phyloP scores from a whole-genome alignment of 73 alveolate genomes.

The Tetrahymena elliotti region DNA sequence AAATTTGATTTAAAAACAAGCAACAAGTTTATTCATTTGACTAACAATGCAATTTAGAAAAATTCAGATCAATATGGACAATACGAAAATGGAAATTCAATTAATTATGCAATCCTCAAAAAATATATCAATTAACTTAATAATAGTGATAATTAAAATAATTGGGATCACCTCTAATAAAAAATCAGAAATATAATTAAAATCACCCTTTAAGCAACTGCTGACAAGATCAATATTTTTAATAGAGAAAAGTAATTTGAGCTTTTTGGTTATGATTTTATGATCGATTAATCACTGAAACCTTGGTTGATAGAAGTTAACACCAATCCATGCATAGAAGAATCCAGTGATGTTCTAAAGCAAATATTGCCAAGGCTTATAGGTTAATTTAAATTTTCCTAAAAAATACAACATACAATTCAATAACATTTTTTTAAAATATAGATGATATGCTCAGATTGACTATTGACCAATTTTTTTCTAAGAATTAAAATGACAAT shows the following conservation, averaged over 20 bases:
- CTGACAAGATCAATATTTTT: constrained; percentile 54
- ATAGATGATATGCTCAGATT: neutral
- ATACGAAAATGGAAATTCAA: constrained; percentile 90
- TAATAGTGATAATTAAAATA: constrained; percentile 14
- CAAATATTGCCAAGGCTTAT: constrained; percentile 82
- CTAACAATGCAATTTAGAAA: constrained; percentile 91
- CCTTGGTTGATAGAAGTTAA: constrained; percentile 91
- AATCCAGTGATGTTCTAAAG: constrained; percentile 61
- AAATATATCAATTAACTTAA: neutral
- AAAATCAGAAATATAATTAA: constrained; percentile 48
- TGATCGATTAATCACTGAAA: constrained; percentile 76
- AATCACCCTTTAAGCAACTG: constrained; percentile 50
- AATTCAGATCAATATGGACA: constrained; percentile 73
- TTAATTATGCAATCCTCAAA: constrained; percentile 65
- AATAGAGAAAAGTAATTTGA: constrained; percentile 79
- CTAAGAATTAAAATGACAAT: neutral
- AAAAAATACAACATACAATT: too few relatives aligned
- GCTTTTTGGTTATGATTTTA: constrained; percentile 93
- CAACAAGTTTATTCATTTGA: constrained; percentile 77
- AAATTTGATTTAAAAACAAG: constrained; percentile 56
- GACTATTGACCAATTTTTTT: neutral
- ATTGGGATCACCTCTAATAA: constrained; percentile 49
- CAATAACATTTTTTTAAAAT: too few relatives aligned
- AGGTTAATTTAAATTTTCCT: constrained; percentile 5
- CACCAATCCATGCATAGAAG: constrained; percentile 97